phyloP scores from a whole-genome alignment of 768 basidiomycete species.

The Clathrus columnatus region DNA sequence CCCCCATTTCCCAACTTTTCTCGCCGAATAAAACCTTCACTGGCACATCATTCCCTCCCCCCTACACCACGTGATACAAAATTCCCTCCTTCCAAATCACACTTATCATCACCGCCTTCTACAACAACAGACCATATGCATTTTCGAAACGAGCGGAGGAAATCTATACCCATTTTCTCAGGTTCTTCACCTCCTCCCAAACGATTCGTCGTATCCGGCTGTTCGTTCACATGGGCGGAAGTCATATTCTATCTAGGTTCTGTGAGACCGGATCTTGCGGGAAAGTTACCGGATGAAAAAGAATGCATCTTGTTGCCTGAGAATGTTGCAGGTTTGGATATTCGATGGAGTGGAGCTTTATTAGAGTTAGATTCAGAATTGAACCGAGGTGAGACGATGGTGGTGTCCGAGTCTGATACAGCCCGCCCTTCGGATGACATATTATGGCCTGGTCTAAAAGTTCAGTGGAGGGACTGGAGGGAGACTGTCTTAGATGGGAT shows the following conservation, averaged over 20 bases:
- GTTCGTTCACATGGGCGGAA: conserved; percentile 20
- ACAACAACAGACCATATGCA: neutral
- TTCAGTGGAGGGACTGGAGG: conserved; percentile 2
- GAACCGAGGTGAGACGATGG: neutral
- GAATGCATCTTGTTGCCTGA: neutral
- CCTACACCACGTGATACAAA: neutral
- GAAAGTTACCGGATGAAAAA: conserved; percentile 6
- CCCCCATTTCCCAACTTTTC: neutral
- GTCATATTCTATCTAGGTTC: conserved; percentile 17
- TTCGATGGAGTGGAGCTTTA: neutral
- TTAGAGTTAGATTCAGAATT: neutral
- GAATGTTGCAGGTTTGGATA: neutral
- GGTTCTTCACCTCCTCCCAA: conserved; percentile 10
- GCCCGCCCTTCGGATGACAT: neutral
- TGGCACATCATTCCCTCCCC: neutral
- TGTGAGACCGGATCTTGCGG: conserved; percentile 19
- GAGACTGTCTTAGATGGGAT: conserved; percentile 4
- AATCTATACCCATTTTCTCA: neutral
- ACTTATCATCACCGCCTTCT: neutral
- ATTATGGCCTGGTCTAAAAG: neutral
- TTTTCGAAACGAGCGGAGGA: neutral
- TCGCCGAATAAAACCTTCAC: neutral
- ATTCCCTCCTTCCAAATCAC: neutral
- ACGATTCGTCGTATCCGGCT: conserved; percentile 20
- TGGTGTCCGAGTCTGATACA: neutral